Evolutionary conservation across 163 green algal genomes (phyloP), one percentile per base, ranked within the genome.

Genomic region (Scenedesmus sp.): DNA sequence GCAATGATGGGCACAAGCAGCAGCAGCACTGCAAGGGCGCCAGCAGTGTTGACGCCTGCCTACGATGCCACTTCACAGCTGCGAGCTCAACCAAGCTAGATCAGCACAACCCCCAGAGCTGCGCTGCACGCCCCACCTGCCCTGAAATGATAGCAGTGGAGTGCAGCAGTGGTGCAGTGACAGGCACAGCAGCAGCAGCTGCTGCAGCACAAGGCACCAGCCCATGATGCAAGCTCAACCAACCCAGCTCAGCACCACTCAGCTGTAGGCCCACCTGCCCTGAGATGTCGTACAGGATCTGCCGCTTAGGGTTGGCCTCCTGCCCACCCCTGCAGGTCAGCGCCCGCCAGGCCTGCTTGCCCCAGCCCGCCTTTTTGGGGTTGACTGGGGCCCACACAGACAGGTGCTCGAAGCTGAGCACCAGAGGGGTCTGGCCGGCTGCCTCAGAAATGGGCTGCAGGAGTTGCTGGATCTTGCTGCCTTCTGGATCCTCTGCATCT

Each of bases 241-340:
- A 70, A 64, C 10, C 46, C 34, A 86, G 15, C 4, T 34, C 1
- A 66, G 18, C 64, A 20, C 15, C 26, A 77, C 34, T 2, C 2
- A 12, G 3, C 16, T 62, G 59, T 64, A 66, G 34, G 26, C 87
- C 4, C 73, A 96, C 96, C 56, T 90, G 90, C 1, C 95, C 96
- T 8, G 86, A 92, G 1, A 98, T 84, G 82, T 91, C 87, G 86
- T 93, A 95, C 62, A 98, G 91, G 57, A 98, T 96, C 96, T 98
- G 96, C 12, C 84, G 90, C 84, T 93, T 64, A 2, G 89, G 81
- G 74, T 91, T 91, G 2, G 79, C 57, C 34, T 54, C 59, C 67
- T 64, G n/a, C 15, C 70, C 76, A 16, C 79, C 87, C 12, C 87
- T 57, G 74, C 76, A 82, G 55, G 76, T 70, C 12, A 55, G 59